phyloP scores from a whole-genome alignment of 2,329 filamentous ascomycete species.

The Beauveria rudraprayagi region DNA sequence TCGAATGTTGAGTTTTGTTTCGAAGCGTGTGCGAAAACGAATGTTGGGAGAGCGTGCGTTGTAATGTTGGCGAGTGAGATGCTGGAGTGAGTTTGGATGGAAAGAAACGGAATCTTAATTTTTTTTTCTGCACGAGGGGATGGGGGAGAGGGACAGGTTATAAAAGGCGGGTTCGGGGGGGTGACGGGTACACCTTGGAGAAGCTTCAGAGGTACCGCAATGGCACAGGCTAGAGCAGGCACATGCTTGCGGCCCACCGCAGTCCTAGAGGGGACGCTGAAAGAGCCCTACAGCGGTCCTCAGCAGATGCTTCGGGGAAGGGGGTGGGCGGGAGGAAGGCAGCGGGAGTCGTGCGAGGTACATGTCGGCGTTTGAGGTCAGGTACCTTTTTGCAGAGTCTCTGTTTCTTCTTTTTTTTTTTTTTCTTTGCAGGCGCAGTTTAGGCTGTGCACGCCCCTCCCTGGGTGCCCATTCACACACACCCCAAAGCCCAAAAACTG shows the following conservation, averaged over 20 bases:
- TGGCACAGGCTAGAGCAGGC: constrained; percentile 2
- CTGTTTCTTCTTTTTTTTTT: not conserved
- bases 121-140: constrained; percentile 14
- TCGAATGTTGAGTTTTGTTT: not conserved
- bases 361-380: constrained; percentile 14
- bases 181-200: constrained; percentile 9
- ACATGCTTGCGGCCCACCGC: constrained; percentile 12
- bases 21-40: constrained; percentile 5
- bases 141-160: constrained; percentile 20
- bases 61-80: constrained; percentile 3
- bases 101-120: constrained; percentile 14
- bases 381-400: constrained; percentile 10
- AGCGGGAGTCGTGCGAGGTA: constrained; percentile 14
- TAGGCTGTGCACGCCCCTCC: not conserved
- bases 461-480: not conserved
- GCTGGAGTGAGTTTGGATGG: constrained; percentile 12
- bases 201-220: constrained; percentile 10
- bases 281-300: constrained; percentile 1
- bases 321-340: constrained; percentile 12
- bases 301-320: not conserved
- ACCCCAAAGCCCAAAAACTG: not conserved
- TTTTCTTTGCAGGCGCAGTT: not conserved
- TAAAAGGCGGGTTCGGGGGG: constrained; percentile 19
- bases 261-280: not conserved
- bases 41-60: not conserved